Percentiles rank a stretch among this genome's conserved stretches.
Evolutionary conservation across 2,329 filamentous ascomycete genomes (phyloP).

Genomic region (Monascus ruber): DNA sequence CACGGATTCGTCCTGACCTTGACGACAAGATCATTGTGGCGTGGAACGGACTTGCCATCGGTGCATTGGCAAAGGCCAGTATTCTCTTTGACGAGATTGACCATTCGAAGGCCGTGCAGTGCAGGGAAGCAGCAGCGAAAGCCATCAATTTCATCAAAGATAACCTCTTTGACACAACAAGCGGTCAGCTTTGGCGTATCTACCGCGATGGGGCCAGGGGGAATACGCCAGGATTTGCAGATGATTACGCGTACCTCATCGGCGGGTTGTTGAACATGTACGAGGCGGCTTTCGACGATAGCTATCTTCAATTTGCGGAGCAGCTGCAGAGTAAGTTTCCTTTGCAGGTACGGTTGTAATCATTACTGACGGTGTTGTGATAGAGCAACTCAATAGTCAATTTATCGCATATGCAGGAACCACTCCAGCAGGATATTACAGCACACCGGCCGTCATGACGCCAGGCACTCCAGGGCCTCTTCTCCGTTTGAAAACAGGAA

Average conservation of each 20-base stretch:
- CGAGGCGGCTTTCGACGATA: constrained; percentile 65
- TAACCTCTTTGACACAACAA: constrained; percentile 57
- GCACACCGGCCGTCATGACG: constrained; percentile 37
- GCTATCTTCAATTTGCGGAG: constrained; percentile 70
- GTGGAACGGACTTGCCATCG: constrained; percentile 83
- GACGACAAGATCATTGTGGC: constrained; percentile 82
- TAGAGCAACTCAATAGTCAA: constrained; percentile 58
- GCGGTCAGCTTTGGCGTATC: constrained; percentile 58
- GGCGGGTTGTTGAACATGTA: constrained; percentile 75
- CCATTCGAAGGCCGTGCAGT: constrained; percentile 46
- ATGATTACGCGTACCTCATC: constrained; percentile 87
- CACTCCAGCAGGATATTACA: constrained; percentile 30
- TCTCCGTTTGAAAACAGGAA: constrained; percentile 84
- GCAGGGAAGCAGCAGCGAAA: constrained; percentile 53
- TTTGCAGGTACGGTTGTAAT: background rate
- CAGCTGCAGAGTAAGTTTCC: constrained; percentile 55
- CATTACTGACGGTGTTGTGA: constrained; percentile 5
- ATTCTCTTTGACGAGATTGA: constrained; percentile 54
- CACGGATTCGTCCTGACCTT: constrained; percentile 63
- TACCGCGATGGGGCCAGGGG: constrained; percentile 56
- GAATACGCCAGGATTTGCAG: constrained; percentile 64
- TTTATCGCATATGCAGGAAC: constrained; percentile 58
- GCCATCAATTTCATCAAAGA: constrained; percentile 62
- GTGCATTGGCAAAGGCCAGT: constrained; percentile 65
- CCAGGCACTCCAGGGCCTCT: constrained; percentile 51